Base-by-base conservation (phyloP, 2,329 filamentous ascomycete genomes). In the Immersiporthe knoxdaviesiana region DNA sequence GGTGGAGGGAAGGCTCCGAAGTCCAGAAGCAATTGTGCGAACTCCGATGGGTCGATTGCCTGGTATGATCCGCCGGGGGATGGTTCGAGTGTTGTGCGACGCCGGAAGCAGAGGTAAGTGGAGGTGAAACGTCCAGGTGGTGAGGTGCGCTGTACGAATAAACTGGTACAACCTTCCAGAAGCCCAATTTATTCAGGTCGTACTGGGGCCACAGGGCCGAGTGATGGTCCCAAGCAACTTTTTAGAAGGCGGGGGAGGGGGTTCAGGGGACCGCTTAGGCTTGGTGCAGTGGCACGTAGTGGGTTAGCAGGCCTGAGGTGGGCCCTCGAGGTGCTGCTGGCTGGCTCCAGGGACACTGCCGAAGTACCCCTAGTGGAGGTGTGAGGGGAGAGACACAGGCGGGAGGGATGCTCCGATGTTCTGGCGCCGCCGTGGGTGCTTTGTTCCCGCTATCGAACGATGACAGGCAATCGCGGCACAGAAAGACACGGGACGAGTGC, bases 81-180 rank as follows among this genome's bases (percentile, higher is more conserved):
- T 73, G 71, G 72, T 71, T 72, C 72, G 72, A 73, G 71, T 24
- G 60, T 68, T 71, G 72, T 66, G 67, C 69, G 65, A 71, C 67
- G 70, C 65, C 69, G 71, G 68, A 66, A 69, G 69, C 60, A 65
- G 64, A 66, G n/a, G 69, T 67, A 64, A 65, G 68, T 72, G 70
- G 72, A 69, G 64, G 67, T 71, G 71, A 73, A 72, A 73, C 72
- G 71, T 70, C 63, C 68, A 47, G 63, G 66, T 60, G 69, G 54
- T 68, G 65, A 65, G 69, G 63, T 68, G 63, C 67, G 61, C 63
- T 67, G 58, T 67, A 50, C 56, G 65, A 39, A 58, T 32, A 58
- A 58, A 54, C 35, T 62, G 60, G 63, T 59, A 56, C 59, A 67
- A 64, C n/a, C 5, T 47, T n/a, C 3, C 11, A 50, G 41, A 66